These are phyloP conservation scores for Eucalyptus polybractea DNA, from an alignment of 345 rosid genomes.

Conservation along the genomic window DNA sequence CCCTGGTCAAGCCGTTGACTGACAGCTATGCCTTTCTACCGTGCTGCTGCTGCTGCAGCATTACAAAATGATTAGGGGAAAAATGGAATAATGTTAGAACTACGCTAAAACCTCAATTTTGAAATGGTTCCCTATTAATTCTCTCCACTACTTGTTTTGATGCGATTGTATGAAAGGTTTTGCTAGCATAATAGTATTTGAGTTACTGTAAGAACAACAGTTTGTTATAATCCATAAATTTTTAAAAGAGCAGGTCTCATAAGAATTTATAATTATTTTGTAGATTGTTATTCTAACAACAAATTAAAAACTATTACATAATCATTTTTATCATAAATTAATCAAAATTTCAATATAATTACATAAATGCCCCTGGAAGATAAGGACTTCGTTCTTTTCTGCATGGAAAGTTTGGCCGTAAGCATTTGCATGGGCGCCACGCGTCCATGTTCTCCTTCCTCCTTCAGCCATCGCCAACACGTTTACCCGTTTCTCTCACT, in stretches of 20 bases:
- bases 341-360: neutral
- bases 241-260: rapidly evolving
- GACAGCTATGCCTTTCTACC: neutral
- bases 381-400: neutral
- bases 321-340: too few relatives aligned
- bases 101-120: neutral
- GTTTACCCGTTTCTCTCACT: neutral
- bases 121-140: neutral
- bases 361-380: neutral
- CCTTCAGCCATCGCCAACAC: neutral
- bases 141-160: neutral
- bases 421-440: conserved; percentile 6
- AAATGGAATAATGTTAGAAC: neutral
- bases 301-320: too few relatives aligned
- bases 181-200: rapidly evolving
- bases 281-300: too few relatives aligned
- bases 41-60: neutral
- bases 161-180: rapidly evolving
- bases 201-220: too few relatives aligned
- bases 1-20: neutral
- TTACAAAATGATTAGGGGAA: neutral
- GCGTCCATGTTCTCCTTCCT: neutral
- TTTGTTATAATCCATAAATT: too few relatives aligned
- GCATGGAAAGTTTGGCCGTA: neutral
- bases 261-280: too few relatives aligned